Evolutionary conservation across 169 alveolate species (phyloP), one percentile per base, ranked within the genome.

Genomic region (Cryptosporidium meleagridis): DNA sequence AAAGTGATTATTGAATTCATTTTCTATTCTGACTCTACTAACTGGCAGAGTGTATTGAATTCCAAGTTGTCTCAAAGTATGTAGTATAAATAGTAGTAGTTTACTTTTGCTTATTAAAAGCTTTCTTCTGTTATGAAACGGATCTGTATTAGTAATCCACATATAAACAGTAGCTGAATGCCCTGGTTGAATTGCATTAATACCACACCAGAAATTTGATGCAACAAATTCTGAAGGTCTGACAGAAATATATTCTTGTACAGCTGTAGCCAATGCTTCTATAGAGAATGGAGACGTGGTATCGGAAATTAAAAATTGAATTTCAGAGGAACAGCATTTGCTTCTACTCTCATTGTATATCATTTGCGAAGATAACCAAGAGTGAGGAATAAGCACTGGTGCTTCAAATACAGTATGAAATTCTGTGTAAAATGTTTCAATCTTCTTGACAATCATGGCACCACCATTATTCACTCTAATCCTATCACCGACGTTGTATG

Each of bases 211-310:
- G 62, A 92, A 91, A 53, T 94, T 92, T 3, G 95, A 94, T 71
- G 95, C 95, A 58, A 95, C 96, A 85, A 94, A 95, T 85, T 95
- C 97, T 69, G 94, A 94, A 21, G 97, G 97, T 59, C 96, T 85
- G 69, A 93, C 92, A 72, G 95, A 94, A 39, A 95, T 91, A 80
- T 93, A 71, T 39, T 68, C 92, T 51, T 93, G 94, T 29, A 95
- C 91, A 52, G 94, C 92, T 55, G 72, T 84, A 70, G 93, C 86
- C 31, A 93, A 91, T 58, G 94, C 95, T 33, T 94, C 95, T 58
- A 94, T 91, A 1, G 96, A 95, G 31, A 95, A 93, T 37, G 96
- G 94, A 37, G 97, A 89, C 18, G 97, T 95, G 21, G 91, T 86
- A 70, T 84, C 93, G 75, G 93, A 95, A 12, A 95, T 92, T 69